Evolutionary conservation across 148 eudicot genomes (phyloP).

Genomic region (Pharnaceum exiguum): DNA sequence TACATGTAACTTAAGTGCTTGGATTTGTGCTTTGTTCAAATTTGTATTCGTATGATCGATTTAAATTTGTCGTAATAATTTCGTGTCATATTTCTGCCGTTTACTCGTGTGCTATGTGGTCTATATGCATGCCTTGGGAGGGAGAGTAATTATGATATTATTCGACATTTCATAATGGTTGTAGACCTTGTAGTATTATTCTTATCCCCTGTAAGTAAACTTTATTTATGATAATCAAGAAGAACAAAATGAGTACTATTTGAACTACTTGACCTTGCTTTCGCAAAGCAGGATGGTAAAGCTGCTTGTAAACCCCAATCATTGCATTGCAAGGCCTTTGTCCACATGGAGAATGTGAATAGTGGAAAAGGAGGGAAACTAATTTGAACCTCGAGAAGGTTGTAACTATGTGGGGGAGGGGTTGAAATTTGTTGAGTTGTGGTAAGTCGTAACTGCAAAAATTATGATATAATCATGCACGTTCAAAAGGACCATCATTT

Average conservation of each 20-base stretch:
- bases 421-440: neutral
- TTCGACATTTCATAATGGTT: too few species aligned
- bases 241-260: too few species aligned
- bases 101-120: neutral
- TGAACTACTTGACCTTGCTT: too few species aligned
- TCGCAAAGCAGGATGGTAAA: neutral
- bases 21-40: too few species aligned
- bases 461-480: constrained; percentile 25
- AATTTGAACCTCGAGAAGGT: constrained; percentile 15
- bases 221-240: too few species aligned
- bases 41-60: too few species aligned
- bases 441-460: neutral
- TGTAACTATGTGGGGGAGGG: neutral
- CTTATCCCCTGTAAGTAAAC: too few species aligned
- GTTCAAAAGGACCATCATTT: constrained; percentile 25
- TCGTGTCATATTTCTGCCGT: neutral
- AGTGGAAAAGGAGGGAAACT: constrained; percentile 24
- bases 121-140: neutral
- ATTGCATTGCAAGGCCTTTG: constrained; percentile 11
- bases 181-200: too few species aligned
- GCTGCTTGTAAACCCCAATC: constrained; percentile 15
- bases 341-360: constrained; percentile 26
- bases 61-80: neutral
- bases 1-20: too few species aligned
- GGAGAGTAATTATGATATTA: constrained; percentile 2